Conservation (phyloP, 441 rosid species). For the Gossypium lobatum region DNA sequence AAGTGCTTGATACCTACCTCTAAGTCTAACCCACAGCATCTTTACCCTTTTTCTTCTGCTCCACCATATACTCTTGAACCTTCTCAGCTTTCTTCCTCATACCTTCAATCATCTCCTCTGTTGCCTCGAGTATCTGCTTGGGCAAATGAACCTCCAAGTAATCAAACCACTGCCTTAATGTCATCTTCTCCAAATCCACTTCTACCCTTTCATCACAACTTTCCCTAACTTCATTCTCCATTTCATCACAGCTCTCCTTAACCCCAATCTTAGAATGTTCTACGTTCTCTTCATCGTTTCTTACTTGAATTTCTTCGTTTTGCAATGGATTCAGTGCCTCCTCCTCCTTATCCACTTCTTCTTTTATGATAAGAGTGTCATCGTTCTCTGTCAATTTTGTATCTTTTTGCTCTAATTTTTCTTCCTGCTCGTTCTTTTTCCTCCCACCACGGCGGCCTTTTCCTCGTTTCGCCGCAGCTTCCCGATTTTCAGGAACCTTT, state of each 20-base stretch:
- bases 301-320: not conserved
- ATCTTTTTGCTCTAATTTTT: slow-evolving; percentile 9
- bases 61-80: slow-evolving; percentile 33
- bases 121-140: slow-evolving; percentile 34
- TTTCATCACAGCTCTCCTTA: not conserved
- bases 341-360: not conserved
- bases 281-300: not conserved
- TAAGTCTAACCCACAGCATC: slow-evolving; percentile 11
- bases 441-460: slow-evolving; percentile 17
- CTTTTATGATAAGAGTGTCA: not conserved
- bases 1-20: slow-evolving; percentile 9
- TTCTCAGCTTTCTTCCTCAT: slow-evolving; percentile 41
- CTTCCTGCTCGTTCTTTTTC: slow-evolving; percentile 19
- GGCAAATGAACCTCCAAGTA: slow-evolving; percentile 37
- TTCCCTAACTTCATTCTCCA: not conserved
- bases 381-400: slow-evolving; percentile 3
- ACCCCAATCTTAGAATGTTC: not conserved
- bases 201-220: slow-evolving; percentile 13
- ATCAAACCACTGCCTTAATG: slow-evolving; percentile 48
- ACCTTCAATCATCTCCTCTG: slow-evolving; percentile 46
- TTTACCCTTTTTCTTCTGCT: slow-evolving; percentile 35
- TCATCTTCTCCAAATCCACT: slow-evolving; percentile 39
- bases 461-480: slow-evolving; percentile 13
- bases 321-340: not conserved
- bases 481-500: slow-evolving; percentile 16